phyloP scores from a whole-genome alignment of 2,329 filamentous ascomycete genomes.

The Pleurostoma richardsiae region DNA sequence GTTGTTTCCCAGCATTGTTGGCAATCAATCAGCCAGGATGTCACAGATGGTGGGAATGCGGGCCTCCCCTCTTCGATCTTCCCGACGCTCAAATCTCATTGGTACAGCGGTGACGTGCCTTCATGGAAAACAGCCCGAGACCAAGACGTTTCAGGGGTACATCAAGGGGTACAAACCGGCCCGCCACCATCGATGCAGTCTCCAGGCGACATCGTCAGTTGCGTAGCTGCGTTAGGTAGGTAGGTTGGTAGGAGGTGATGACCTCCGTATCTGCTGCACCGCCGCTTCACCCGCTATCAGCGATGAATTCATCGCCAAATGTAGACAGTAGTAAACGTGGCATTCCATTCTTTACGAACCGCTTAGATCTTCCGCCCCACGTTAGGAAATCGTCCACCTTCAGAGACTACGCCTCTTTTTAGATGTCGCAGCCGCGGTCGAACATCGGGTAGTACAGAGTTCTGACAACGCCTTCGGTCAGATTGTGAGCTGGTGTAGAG shows the following conservation, averaged over 20 bases:
- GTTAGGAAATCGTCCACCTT: too few species aligned
- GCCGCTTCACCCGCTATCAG: background rate
- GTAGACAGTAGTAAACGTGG: background rate
- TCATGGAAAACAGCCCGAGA: constrained; percentile 13
- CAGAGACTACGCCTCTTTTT: too few species aligned
- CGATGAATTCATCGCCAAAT: background rate
- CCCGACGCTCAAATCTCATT: constrained; percentile 6
- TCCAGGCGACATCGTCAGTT: background rate
- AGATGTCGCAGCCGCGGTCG: too few species aligned
- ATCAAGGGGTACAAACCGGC: background rate
- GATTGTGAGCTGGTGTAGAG: background rate
- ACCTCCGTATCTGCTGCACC: background rate
- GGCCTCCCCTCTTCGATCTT: constrained; percentile 12
- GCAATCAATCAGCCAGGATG: too few species aligned
- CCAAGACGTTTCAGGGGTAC: constrained; percentile 18
- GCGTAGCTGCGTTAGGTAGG: background rate
- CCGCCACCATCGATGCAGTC: background rate
- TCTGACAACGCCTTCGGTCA: background rate
- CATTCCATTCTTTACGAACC: too few species aligned
- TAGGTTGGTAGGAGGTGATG: background rate
- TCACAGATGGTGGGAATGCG: too few species aligned
- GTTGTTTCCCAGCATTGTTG: too few species aligned
- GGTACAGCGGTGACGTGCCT: constrained; percentile 14
- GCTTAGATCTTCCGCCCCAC: too few species aligned
- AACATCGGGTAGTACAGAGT: too few species aligned